Conservation (phyloP, 78 protist genomes). For the Anaeramoeba flamelloides region DNA sequence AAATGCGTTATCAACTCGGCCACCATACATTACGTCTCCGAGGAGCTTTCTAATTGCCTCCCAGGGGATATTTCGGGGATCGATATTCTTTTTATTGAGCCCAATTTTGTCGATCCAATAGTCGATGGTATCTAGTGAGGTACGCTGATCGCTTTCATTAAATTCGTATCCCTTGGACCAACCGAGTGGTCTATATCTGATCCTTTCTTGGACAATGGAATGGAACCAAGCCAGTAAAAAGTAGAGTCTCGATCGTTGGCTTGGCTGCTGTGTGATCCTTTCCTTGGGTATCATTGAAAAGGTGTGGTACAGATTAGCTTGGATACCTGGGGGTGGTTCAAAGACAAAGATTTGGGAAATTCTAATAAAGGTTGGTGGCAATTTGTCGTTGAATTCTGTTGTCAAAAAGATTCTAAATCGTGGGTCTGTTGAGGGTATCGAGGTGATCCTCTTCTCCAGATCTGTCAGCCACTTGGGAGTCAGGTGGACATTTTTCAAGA, state of each 20-base stretch:
- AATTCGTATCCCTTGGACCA: slow-evolving; percentile 82
- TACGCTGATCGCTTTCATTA: slow-evolving; percentile 45
- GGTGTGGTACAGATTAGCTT: slow-evolving; percentile 48
- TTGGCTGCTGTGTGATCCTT: too few species aligned
- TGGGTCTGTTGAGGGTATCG: neutral
- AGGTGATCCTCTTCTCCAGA: slow-evolving; percentile 64
- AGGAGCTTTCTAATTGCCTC: slow-evolving; percentile 53
- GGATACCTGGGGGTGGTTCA: slow-evolving; percentile 84
- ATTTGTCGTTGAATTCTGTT: slow-evolving; percentile 52
- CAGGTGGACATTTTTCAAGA: slow-evolving; percentile 88
- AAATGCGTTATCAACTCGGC: slow-evolving; percentile 77
- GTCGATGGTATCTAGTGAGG: slow-evolving; percentile 44
- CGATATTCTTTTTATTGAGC: too few species aligned
- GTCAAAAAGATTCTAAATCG: slow-evolving; percentile 82
- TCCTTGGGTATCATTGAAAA: slow-evolving; percentile 16
- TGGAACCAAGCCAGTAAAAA: slow-evolving; percentile 83
- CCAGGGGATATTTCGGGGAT: slow-evolving; percentile 57
- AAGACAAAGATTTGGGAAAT: slow-evolving; percentile 49
- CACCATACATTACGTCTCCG: slow-evolving; percentile 52
- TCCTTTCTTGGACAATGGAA: slow-evolving; percentile 66
- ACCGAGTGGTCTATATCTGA: slow-evolving; percentile 80
- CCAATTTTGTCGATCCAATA: slow-evolving; percentile 58
- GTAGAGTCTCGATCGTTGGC: slow-evolving; percentile 61
- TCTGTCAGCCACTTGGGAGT: slow-evolving; percentile 70
- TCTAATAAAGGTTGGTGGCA: slow-evolving; percentile 67